These are phyloP conservation scores for Lipomyces sp. DNA, from an alignment of 805 yeast genomes.

Conservation along the genomic window DNA sequence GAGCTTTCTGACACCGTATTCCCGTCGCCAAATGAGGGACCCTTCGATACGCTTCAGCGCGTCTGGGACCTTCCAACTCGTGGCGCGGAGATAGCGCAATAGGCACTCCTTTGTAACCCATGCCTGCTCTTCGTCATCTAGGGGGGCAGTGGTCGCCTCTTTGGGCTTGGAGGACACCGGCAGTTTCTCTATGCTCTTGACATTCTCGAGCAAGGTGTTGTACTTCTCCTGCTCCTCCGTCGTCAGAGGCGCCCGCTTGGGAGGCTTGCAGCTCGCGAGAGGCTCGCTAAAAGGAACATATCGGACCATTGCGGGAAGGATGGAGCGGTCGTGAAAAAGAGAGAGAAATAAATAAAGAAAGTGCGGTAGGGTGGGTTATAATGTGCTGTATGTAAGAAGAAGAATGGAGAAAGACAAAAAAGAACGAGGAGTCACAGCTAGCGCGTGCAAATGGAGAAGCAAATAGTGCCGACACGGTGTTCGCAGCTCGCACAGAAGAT, in stretches of 20 bases:
- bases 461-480: no score
- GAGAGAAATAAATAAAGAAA: not conserved
- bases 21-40: conserved; percentile 90
- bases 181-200: conserved; percentile 50
- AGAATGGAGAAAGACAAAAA: no score
- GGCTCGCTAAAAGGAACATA: conserved; percentile 56
- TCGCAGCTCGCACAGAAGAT: no score
- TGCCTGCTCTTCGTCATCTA: conserved; percentile 62
- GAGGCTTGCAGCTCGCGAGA: conserved; percentile 51
- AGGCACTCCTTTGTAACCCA: conserved; percentile 95
- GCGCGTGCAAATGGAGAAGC: no score
- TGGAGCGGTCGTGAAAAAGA: no score
- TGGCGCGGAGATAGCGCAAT: conserved; percentile 84
- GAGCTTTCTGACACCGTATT: conserved; percentile 67
- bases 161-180: conserved; percentile 44
- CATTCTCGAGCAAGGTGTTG: conserved; percentile 58
- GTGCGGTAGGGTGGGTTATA: not conserved
- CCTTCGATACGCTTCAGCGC: conserved; percentile 71
- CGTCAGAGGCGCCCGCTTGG: conserved; percentile 47
- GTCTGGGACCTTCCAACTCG: conserved; percentile 77
- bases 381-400: no score
- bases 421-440: no score
- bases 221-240: conserved; percentile 60
- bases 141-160: conserved; percentile 40
- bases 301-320: conserved; percentile 22